These are phyloP conservation scores for Phytophthora pinifolia DNA, from an alignment of 352 stramenopile species.

Conservation along the genomic window DNA sequence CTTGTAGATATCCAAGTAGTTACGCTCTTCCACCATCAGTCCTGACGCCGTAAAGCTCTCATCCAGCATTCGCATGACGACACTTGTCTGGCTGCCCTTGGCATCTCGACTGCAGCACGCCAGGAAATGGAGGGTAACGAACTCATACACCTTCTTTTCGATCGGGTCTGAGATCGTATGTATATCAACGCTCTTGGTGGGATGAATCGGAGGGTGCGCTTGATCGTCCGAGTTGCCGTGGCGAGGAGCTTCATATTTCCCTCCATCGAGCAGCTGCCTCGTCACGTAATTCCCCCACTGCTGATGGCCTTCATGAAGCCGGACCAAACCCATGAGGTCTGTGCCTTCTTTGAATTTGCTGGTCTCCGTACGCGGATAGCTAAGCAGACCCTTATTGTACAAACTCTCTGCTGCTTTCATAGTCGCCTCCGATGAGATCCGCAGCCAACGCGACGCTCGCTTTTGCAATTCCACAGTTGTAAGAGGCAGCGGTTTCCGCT, in stretches of 20 bases:
- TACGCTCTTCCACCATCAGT: conserved; percentile 91
- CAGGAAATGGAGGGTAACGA: conserved; percentile 98
- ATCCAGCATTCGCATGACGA: conserved; percentile 84
- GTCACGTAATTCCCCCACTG: conserved; percentile 84
- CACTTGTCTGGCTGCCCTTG: conserved; percentile 85
- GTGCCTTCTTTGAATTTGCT: conserved; percentile 96
- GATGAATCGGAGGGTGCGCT: conserved; percentile 98
- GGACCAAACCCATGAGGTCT: conserved; percentile 84
- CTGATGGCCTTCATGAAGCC: conserved; percentile 66
- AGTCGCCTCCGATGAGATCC: conserved; percentile 95
- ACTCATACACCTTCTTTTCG: conserved; percentile 97
- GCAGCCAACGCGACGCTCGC: conserved; percentile 93
- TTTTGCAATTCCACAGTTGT: conserved; percentile 99
- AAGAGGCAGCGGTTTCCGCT: conserved; percentile 96
- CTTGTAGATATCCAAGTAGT: conserved; percentile 95
- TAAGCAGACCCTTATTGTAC: conserved; percentile 98
- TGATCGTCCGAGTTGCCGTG: conserved; percentile 95
- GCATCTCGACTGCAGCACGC: conserved; percentile 97
- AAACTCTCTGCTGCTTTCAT: conserved; percentile 96
- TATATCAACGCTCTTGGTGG: conserved; percentile 92
- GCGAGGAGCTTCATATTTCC: conserved; percentile 85
- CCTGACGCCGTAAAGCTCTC: conserved; percentile 90
- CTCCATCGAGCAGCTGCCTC: conserved; percentile 48
- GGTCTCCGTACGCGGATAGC: conserved; percentile 99
- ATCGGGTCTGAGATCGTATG: conserved; percentile 71